A percentile compares a stretch with the other conserved stretches of the same genome.
phyloP scores from a whole-genome alignment of 805 yeast species.

The Candida morakotiae region DNA sequence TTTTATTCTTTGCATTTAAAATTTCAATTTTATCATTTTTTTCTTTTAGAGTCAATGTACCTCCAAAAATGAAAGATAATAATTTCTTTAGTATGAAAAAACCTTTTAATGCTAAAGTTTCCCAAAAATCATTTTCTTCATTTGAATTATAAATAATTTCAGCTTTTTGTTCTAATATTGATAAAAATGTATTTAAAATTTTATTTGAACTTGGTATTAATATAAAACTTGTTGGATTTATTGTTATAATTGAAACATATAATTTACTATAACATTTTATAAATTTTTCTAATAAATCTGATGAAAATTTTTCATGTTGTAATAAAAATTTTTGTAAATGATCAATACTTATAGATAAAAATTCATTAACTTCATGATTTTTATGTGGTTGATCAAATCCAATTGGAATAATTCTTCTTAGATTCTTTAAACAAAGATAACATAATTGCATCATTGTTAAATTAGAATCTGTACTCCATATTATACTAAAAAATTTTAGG shows the following conservation, averaged over 20 bases:
- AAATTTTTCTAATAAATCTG: conserved; percentile 60
- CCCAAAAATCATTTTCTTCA: conserved; percentile 68
- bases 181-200: conserved; percentile 58
- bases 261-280: conserved; percentile 74
- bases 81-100: conserved; percentile 62
- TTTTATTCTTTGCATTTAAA: conserved; percentile 47
- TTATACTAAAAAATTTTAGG: conserved; percentile 49
- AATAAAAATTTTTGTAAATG: conserved; percentile 58
- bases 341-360: conserved; percentile 50
- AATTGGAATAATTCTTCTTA: conserved; percentile 69
- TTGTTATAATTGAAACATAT: conserved; percentile 53
- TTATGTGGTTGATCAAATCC: conserved; percentile 72
- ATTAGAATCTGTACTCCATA: conserved; percentile 54
- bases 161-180: conserved; percentile 62
- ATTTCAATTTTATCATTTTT: conserved; percentile 64
- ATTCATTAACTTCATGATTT: conserved; percentile 53
- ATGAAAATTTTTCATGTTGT: conserved; percentile 46
- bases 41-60: conserved; percentile 62
- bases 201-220: conserved; percentile 61
- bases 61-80: conserved; percentile 58
- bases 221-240: conserved; percentile 67
- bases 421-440: conserved; percentile 69
- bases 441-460: conserved; percentile 66
- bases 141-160: conserved; percentile 55
- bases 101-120: conserved; percentile 61